Evolutionary conservation across 108 stramenopile species (phyloP).

Genomic region (Nitzschia inconspicua): DNA sequence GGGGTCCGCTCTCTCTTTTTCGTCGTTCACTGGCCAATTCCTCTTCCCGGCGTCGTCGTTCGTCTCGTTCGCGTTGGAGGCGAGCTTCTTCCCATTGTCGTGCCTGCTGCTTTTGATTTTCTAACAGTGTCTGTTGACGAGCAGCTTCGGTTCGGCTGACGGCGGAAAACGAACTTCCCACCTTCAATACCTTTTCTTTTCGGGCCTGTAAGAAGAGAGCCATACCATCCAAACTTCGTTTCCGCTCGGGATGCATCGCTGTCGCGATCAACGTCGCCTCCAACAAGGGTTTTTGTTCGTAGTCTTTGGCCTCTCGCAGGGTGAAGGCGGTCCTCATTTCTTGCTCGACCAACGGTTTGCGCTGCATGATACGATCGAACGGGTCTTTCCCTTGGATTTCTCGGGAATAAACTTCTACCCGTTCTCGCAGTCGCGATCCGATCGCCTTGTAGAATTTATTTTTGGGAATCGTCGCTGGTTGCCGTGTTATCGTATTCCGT

Average conservation of each 20-base stretch:
- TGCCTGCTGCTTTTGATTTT: constrained; percentile 30
- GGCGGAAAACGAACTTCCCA: constrained; percentile 12
- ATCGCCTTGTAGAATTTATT: constrained; percentile 47
- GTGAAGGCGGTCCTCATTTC: constrained; percentile 76
- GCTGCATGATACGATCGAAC: constrained; percentile 55
- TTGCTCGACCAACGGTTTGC: constrained; percentile 50
- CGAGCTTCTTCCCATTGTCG: constrained; percentile 29
- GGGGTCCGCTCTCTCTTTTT: constrained; percentile 41
- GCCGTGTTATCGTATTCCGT: constrained; percentile 35
- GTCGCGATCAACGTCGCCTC: constrained; percentile 62
- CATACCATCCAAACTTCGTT: constrained; percentile 60
- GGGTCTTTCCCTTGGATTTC: constrained; percentile 47
- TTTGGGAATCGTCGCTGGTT: constrained; percentile 42
- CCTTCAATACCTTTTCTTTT: constrained; percentile 41
- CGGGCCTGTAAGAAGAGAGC: constrained; percentile 56
- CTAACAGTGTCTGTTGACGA: constrained; percentile 33
- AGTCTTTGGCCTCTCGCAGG: constrained; percentile 73
- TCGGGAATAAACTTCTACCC: constrained; percentile 52
- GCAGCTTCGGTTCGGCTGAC: constrained; percentile 25
- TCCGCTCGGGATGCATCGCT: constrained; percentile 40
- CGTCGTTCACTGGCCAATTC: constrained; percentile 17
- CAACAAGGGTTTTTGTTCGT: constrained; percentile 70
- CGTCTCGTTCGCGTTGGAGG: constrained; percentile 32
- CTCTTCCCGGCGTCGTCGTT: constrained; percentile 26
- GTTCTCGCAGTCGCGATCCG: constrained; percentile 48